Conservation (phyloP, 331 rosid genomes). For the Acacia pycnantha region DNA sequence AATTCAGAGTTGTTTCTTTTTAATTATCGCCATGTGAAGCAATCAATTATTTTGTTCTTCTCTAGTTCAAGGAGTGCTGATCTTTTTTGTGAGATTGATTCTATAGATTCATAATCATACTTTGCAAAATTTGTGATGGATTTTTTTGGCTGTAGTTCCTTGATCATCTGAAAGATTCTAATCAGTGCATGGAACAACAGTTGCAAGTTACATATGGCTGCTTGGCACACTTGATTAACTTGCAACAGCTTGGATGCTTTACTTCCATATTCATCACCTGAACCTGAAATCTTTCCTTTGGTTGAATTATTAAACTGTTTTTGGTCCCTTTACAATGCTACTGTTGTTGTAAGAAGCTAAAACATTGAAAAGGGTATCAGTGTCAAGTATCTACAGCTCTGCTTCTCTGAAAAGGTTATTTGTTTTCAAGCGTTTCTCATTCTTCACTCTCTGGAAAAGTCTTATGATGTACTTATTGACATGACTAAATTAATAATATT, state of each 20-base stretch:
- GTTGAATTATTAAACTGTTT: background rate
- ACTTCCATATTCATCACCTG: conserved; percentile 23
- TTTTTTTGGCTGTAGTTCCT: conserved; percentile 28
- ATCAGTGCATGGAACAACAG: conserved; percentile 24
- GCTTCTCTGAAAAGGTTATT: conserved; percentile 17
- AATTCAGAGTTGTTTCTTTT: conserved; percentile 67
- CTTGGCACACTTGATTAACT: background rate
- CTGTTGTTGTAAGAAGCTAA: background rate
- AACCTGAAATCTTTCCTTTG: conserved; percentile 2
- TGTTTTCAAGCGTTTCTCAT: background rate
- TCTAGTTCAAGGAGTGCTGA: conserved; percentile 60
- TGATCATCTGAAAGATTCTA: conserved; percentile 36
- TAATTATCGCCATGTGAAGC: conserved; percentile 45
- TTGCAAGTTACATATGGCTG: conserved; percentile 17
- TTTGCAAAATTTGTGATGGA: conserved; percentile 41
- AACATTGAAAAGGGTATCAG: conserved; percentile 3
- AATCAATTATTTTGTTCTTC: conserved; percentile 49
- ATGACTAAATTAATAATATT: conserved; percentile 1
- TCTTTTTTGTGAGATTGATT: conserved; percentile 57
- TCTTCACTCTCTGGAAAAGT: background rate
- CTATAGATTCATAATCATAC: conserved; percentile 57
- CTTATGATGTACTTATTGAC: conserved; percentile 10
- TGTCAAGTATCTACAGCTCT: conserved; percentile 6
- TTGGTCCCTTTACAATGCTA: background rate
- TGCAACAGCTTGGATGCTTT: conserved; percentile 4